Percentiles rank a stretch among this genome's conserved stretches.
phyloP scores from a whole-genome alignment of 257 asterid species.

The Rhazya stricta region DNA sequence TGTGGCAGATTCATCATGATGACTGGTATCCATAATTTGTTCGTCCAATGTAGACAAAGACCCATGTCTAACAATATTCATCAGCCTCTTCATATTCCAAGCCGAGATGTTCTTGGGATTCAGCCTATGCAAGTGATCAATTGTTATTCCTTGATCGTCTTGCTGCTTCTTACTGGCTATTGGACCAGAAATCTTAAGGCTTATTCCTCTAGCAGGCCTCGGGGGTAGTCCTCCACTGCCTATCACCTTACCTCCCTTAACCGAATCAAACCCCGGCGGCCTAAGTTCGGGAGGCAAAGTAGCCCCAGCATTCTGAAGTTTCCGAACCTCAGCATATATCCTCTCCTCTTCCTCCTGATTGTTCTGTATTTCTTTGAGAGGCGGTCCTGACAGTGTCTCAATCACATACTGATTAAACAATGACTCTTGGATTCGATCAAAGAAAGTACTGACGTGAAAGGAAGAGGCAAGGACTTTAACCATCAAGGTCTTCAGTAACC shows the following conservation, averaged over 20 bases:
- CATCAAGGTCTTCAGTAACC: slow-evolving; percentile 87
- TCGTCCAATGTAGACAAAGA: slow-evolving; percentile 73
- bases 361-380: slow-evolving; percentile 47
- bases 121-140: slow-evolving; percentile 62
- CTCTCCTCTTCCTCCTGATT: slow-evolving; percentile 64
- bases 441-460: slow-evolving; percentile 92
- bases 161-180: slow-evolving; percentile 22
- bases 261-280: slow-evolving; percentile 23
- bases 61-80: slow-evolving; percentile 66
- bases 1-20: slow-evolving; percentile 55
- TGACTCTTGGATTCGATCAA: slow-evolving; percentile 83
- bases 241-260: slow-evolving; percentile 31
- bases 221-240: slow-evolving; percentile 43
- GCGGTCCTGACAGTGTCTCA: slow-evolving; percentile 77
- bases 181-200: slow-evolving; percentile 49
- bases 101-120: slow-evolving; percentile 80
- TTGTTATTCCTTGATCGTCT: slow-evolving; percentile 52
- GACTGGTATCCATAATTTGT: slow-evolving; percentile 41
- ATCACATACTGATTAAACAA: slow-evolving; percentile 78
- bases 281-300: slow-evolving; percentile 64
- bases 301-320: slow-evolving; percentile 76
- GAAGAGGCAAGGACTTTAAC: slow-evolving; percentile 91
- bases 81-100: slow-evolving; percentile 94
- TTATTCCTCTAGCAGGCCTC: slow-evolving; percentile 37
- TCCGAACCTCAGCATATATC: slow-evolving; percentile 55